A percentile compares a stretch with the other conserved stretches of the same genome.
phyloP scores from a whole-genome alignment of 108 stramenopile genomes.

The Cyclotella kingstonii region DNA sequence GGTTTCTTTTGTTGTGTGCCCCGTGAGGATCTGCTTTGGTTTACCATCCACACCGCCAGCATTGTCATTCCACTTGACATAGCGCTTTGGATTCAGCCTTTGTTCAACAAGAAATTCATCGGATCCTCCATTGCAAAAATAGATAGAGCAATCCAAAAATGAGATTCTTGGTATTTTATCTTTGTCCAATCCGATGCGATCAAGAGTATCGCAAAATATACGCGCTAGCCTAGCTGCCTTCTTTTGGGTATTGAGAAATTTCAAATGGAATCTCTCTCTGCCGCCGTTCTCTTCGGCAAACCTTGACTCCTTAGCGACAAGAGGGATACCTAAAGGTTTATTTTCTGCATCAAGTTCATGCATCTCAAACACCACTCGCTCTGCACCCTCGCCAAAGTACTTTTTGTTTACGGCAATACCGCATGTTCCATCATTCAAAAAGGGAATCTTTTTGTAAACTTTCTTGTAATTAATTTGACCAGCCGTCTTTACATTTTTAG shows the following conservation, averaged over 20 bases:
- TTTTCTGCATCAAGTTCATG: conserved; percentile 32
- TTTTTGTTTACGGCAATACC: conserved; percentile 31
- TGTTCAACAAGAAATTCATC: conserved; percentile 44
- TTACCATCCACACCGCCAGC: conserved; percentile 25
- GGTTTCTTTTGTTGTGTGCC: background rate
- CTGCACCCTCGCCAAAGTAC: conserved; percentile 49
- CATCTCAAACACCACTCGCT: conserved; percentile 47
- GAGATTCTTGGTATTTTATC: conserved; percentile 12
- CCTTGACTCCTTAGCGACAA: conserved; percentile 56
- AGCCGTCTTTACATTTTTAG: background rate
- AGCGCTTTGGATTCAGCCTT: conserved; percentile 32
- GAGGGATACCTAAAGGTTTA: conserved; percentile 28
- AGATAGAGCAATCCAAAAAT: conserved; percentile 46
- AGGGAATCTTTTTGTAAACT: background rate
- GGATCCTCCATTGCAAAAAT: background rate
- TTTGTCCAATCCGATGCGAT: conserved; percentile 18
- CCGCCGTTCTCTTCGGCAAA: conserved; percentile 29
- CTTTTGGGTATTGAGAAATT: conserved; percentile 28
- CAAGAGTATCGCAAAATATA: conserved; percentile 18
- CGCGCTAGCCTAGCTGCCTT: conserved; percentile 15
- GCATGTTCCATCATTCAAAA: background rate
- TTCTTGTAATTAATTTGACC: conserved; percentile 6
- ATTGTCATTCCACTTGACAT: conserved; percentile 49
- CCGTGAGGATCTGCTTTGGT: background rate
- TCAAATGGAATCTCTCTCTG: conserved; percentile 27